A percentile compares a stretch with the other conserved stretches of the same genome.
Evolutionary conservation across 2,329 filamentous ascomycete genomes (phyloP).

Genomic region (Ceratocystiopsis sp.): DNA sequence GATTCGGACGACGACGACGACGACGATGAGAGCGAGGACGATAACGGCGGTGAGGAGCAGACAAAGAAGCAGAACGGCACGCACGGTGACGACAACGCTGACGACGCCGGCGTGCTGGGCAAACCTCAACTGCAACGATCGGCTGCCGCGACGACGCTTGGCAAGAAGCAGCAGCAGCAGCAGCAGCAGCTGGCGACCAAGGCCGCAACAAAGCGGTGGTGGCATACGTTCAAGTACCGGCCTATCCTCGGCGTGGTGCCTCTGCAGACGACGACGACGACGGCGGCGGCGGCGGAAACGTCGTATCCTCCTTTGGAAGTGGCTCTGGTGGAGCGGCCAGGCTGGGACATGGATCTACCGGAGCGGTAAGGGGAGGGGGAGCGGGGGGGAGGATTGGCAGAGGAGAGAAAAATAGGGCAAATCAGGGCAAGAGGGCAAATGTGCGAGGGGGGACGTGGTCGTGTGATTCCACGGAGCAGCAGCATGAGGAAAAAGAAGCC

Average conservation of each 20-base stretch:
- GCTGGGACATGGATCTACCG: constrained; percentile 65
- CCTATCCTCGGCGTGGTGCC: constrained; percentile 65
- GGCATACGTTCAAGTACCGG: constrained; percentile 85
- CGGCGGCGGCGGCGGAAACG: not conserved
- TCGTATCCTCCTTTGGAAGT: constrained; percentile 44
- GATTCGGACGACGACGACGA: constrained; percentile 14
- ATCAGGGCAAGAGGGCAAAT: too few relatives aligned
- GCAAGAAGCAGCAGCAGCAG: not conserved
- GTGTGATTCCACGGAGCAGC: too few relatives aligned
- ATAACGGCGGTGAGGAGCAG: not conserved
- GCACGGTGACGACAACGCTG: constrained; percentile 1
- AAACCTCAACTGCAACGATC: too few relatives aligned
- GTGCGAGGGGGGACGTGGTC: too few relatives aligned
- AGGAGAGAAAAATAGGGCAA: not conserved
- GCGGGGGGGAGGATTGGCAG: not conserved
- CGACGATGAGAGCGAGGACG: not conserved
- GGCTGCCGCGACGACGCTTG: too few relatives aligned
- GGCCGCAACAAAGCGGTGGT: constrained; percentile 27
- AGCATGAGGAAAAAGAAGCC: too few relatives aligned
- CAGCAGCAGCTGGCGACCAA: constrained; percentile 1
- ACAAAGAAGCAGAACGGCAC: not conserved
- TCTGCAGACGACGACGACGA: constrained; percentile 13
- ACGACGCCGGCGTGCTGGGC: constrained; percentile 11
- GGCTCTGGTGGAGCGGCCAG: constrained; percentile 71
- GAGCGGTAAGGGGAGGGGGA: constrained; percentile 35